A percentile compares a stretch with the other conserved stretches of the same genome.
Conservation (phyloP, 169 alveolate genomes). For the Cryptosporidium sp. region DNA sequence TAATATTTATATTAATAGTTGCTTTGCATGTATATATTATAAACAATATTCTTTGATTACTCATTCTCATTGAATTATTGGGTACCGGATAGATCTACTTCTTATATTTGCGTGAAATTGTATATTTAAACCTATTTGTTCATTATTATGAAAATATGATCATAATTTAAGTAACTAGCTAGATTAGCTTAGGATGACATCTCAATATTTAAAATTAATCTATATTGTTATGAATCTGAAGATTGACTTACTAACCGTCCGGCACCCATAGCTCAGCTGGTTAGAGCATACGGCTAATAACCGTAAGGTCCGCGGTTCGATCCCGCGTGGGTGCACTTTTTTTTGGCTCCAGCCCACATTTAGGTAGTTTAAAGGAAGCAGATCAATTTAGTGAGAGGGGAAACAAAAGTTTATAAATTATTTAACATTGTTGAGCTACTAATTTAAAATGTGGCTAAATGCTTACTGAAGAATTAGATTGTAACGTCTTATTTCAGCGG, state of each 20-base stretch:
- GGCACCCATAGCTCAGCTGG: constrained; percentile 96
- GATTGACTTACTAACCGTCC: background rate
- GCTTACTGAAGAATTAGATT: background rate
- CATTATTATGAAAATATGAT: background rate
- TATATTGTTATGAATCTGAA: background rate
- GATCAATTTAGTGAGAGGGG: background rate
- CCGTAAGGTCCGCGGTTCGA: constrained; percentile 99
- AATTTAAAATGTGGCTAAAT: background rate
- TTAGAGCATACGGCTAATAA: constrained; percentile 97
- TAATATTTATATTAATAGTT: background rate
- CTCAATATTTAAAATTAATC: no score
- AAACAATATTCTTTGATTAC: background rate
- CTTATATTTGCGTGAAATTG: background rate
- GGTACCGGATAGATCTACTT: background rate
- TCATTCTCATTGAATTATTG: background rate
- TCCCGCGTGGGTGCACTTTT: constrained; percentile 93
- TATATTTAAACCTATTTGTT: background rate
- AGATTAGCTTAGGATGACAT: background rate
- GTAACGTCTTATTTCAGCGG: background rate
- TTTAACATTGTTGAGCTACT: background rate
- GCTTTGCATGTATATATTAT: background rate
- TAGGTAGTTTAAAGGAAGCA: background rate
- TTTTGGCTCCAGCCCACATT: background rate
- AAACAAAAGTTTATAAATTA: background rate
- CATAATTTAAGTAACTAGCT: background rate